Conservation (phyloP, 345 rosid genomes). For the Citropsis articulata region DNA sequence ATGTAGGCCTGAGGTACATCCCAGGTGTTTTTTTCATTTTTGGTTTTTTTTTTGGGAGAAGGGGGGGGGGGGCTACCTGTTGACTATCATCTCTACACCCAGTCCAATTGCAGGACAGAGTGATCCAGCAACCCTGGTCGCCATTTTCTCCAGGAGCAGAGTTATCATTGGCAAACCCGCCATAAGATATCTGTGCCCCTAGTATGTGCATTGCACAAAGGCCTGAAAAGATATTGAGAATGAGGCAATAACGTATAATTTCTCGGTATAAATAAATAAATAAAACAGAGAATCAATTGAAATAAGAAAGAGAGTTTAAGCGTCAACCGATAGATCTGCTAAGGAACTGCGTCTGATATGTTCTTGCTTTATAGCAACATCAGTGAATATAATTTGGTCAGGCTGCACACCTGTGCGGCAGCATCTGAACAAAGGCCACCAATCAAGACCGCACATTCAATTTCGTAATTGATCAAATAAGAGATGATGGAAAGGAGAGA, state of each 20-base stretch:
- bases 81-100: constrained; percentile 96
- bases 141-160: constrained; percentile 98
- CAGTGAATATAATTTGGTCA: constrained; percentile 91
- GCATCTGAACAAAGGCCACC: constrained; percentile 62
- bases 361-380: constrained; percentile 97
- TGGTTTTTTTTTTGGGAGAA: no score
- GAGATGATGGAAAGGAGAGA: background rate
- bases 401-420: constrained; percentile 77
- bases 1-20: no score
- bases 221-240: constrained; percentile 38
- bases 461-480: background rate
- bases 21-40: no score
- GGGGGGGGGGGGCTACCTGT: no score
- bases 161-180: constrained; percentile 99
- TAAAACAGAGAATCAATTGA: background rate
- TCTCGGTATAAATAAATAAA: background rate
- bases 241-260: background rate
- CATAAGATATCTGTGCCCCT: constrained; percentile 95
- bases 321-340: constrained; percentile 93
- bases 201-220: constrained; percentile 97
- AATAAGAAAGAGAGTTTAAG: constrained; percentile 42
- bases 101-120: constrained; percentile 96
- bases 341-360: constrained; percentile 93
- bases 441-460: background rate
- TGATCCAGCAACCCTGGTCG: constrained; percentile 98